phyloP scores from a whole-genome alignment of 192 early-diverging fungal genomes.

The Allomyces macrogynus region DNA sequence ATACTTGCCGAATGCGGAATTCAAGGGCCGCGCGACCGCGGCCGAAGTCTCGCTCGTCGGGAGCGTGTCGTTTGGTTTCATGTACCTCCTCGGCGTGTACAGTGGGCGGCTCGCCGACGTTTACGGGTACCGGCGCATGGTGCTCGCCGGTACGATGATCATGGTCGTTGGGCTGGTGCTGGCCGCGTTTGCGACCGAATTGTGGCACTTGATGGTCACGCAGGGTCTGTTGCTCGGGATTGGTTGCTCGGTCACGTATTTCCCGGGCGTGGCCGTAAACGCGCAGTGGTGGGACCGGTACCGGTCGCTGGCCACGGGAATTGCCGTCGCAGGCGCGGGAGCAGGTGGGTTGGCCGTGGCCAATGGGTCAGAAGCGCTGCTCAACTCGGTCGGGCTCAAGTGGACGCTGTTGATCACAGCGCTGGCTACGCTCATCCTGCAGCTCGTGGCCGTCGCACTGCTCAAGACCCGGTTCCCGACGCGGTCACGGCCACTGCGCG shows the following conservation, averaged over 20 bases:
- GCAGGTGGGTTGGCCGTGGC: slow-evolving; percentile 49
- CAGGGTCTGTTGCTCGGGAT: slow-evolving; percentile 58
- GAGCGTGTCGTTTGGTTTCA: neutral
- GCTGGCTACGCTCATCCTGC: slow-evolving; percentile 10
- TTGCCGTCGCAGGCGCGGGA: slow-evolving; percentile 51
- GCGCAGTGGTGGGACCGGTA: slow-evolving; percentile 48
- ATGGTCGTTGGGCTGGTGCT: slow-evolving; percentile 18
- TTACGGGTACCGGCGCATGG: slow-evolving; percentile 28
- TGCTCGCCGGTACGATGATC: slow-evolving; percentile 21
- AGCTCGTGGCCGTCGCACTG: neutral
- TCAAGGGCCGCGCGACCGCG: slow-evolving; percentile 8
- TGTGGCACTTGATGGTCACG: slow-evolving; percentile 55
- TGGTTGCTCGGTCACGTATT: slow-evolving; percentile 41
- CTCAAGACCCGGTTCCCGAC: too few species aligned
- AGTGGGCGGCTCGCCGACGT: slow-evolving; percentile 10
- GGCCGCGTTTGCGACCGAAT: slow-evolving; percentile 21
- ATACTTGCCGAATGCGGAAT: slow-evolving; percentile 14
- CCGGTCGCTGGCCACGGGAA: slow-evolving; percentile 46
- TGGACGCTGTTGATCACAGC: slow-evolving; percentile 53
- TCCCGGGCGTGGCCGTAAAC: slow-evolving; percentile 40
- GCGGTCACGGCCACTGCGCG: too few species aligned
- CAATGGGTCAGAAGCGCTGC: slow-evolving; percentile 32
- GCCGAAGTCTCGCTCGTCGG: slow-evolving; percentile 13
- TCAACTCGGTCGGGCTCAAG: slow-evolving; percentile 30
- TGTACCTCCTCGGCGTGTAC: neutral